Evolutionary conservation across 495 filamentous ascomycete genomes (phyloP), one percentile per base, ranked within the genome.

Genomic region (Penicillium canescens): DNA sequence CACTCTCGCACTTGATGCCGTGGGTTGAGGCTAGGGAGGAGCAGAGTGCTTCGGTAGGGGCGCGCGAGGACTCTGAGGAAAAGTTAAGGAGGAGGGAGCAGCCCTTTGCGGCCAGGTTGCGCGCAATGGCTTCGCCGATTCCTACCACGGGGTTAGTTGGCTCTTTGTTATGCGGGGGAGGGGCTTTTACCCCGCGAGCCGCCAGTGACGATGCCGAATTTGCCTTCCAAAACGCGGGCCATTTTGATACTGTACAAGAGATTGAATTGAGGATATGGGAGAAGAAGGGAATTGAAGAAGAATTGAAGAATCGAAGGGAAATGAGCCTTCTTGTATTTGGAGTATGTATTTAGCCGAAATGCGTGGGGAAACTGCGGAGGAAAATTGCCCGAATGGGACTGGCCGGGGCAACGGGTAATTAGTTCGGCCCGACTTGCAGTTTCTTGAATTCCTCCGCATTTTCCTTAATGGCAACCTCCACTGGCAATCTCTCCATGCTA

Each of bases 101-200:
- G 55, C 89, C 89, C 71, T 92, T 91, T 36, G 78, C 75, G 20
- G 88, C 88, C 13, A 92, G 83, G 60, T 94, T 93, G 44, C 79
- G 80, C 35, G 85, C 86, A 59, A 92, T 91, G n/a, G 88, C 87
- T 51, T 84, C 88, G 44, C 92, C 91, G 64, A 96, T 96, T 57
- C 91, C 91, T 95, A 6, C 33, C 21, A 13, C 14, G 28, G 18
- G 24, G 31, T 64, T 56, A 62, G 55, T 34, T 20, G 34, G 6
- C 9, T 40, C 31, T 53, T 37, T 34, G 39, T 60, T 35, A 31
- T 37, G 49, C 38, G 26, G 47, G 21, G 34, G 46, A 57, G 43
- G 8, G 13, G 16, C 23, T 64, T 70, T 36, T 67, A 88, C 88
- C 87, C 69, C 88, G 75, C 52, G 88, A 90, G 45, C 81, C 86